phyloP scores from a whole-genome alignment of 2,329 filamentous ascomycete species.

The Diaporthe citriasiana region DNA sequence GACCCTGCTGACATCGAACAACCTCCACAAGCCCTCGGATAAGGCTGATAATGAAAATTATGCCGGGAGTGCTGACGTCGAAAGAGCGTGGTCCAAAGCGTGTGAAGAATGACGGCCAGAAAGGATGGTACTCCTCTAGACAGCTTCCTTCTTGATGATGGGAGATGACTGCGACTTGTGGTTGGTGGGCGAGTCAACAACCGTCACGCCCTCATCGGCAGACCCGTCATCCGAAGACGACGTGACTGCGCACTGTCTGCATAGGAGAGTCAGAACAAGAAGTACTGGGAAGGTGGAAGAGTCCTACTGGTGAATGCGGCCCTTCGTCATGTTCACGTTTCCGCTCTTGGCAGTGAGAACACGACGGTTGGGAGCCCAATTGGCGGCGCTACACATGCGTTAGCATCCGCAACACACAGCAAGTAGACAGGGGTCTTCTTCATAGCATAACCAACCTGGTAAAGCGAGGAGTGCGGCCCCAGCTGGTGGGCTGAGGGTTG shows the following conservation, averaged over 20 bases:
- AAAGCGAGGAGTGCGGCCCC: slow-evolving; percentile 52
- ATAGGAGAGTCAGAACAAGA: slow-evolving; percentile 42
- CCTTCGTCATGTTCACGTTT: slow-evolving; percentile 39
- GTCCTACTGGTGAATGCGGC: slow-evolving; percentile 43
- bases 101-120: slow-evolving; percentile 45
- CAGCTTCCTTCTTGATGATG: slow-evolving; percentile 60
- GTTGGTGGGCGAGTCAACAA: slow-evolving; percentile 63
- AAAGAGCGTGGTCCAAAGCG: slow-evolving; percentile 38
- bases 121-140: slow-evolving; percentile 49
- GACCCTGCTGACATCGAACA: slow-evolving; percentile 43
- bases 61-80: slow-evolving; percentile 41
- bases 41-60: slow-evolving; percentile 43
- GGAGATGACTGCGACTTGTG: slow-evolving; percentile 65
- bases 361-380: slow-evolving; percentile 39
- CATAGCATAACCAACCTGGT: slow-evolving; percentile 45
- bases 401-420: slow-evolving; percentile 36
- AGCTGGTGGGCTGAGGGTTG: slow-evolving; percentile 52
- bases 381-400: slow-evolving; percentile 40
- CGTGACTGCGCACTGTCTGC: slow-evolving; percentile 57
- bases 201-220: slow-evolving; percentile 68
- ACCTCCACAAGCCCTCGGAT: slow-evolving; percentile 42
- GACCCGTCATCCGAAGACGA: slow-evolving; percentile 61
- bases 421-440: background rate
- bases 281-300: slow-evolving; percentile 44
- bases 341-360: slow-evolving; percentile 43